Conservation (phyloP, 345 rosid species). For the Syzygium grande region DNA sequence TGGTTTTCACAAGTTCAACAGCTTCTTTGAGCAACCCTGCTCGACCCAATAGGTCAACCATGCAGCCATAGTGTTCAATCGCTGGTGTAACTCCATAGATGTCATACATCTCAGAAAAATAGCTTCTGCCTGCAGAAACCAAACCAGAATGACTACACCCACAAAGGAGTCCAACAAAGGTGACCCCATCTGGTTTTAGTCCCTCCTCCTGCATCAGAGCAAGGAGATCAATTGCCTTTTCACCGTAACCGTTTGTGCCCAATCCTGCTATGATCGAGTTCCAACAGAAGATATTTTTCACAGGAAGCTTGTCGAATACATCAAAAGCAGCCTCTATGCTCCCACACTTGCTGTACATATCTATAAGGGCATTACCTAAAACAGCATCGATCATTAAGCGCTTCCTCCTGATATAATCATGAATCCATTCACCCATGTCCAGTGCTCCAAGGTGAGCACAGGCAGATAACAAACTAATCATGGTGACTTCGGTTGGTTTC, state of each 20-base stretch:
- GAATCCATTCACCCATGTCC: slow-evolving; percentile 4
- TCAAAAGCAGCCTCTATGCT: neutral
- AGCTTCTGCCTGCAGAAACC: neutral
- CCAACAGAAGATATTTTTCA: slow-evolving; percentile 5
- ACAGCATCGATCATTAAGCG: neutral
- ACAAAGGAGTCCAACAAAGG: slow-evolving; percentile 3
- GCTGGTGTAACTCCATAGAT: neutral
- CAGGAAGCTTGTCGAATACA: neutral
- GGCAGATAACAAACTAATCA: slow-evolving; percentile 5
- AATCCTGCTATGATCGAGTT: slow-evolving; percentile 3
- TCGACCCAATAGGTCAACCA: slow-evolving; percentile 2
- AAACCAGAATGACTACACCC: slow-evolving; percentile 3
- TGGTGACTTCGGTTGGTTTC: neutral
- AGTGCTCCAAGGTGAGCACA: neutral
- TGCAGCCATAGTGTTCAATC: slow-evolving; percentile 5
- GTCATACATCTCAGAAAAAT: neutral
- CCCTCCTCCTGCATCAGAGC: neutral
- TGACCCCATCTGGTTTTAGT: slow-evolving; percentile 1
- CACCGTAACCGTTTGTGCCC: slow-evolving; percentile 4
- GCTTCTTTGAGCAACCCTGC: slow-evolving; percentile 4
- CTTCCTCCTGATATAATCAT: neutral
- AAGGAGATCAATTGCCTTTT: neutral
- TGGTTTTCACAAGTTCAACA: neutral
- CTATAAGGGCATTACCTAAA: slow-evolving; percentile 5
- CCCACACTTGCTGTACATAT: slow-evolving; percentile 5